These are phyloP conservation scores for Cystobasidium pallidum DNA, from an alignment of 1,284 basidiomycete genomes.

Conservation along the genomic window DNA sequence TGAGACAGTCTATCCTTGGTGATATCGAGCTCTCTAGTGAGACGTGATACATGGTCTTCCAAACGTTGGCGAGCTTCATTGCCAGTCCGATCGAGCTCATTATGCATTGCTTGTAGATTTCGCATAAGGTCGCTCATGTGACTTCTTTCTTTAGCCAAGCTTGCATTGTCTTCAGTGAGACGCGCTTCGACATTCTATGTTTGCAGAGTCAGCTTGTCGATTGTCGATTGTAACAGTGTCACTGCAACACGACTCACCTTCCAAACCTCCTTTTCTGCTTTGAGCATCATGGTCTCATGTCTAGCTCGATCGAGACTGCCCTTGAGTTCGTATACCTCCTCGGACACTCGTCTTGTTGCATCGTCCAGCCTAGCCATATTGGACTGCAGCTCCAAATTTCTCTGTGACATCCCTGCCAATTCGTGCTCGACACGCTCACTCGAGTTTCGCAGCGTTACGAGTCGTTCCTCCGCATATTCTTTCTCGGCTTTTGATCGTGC, in stretches of 20 bases:
- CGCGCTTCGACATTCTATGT: slow-evolving; percentile 70
- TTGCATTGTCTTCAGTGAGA: slow-evolving; percentile 81
- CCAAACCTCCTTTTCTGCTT: slow-evolving; percentile 89
- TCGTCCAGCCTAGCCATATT: slow-evolving; percentile 56
- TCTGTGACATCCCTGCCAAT: slow-evolving; percentile 54
- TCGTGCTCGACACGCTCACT: slow-evolving; percentile 56
- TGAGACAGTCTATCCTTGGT: slow-evolving; percentile 72
- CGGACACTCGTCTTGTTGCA: slow-evolving; percentile 61
- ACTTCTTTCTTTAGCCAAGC: slow-evolving; percentile 75
- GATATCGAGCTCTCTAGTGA: slow-evolving; percentile 77
- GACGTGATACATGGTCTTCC: slow-evolving; percentile 75
- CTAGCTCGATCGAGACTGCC: slow-evolving; percentile 71
- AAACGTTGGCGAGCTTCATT: slow-evolving; percentile 77
- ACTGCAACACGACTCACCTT: slow-evolving; percentile 64
- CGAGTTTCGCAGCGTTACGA: slow-evolving; percentile 55
- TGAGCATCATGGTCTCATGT: slow-evolving; percentile 79
- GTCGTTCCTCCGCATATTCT: slow-evolving; percentile 60
- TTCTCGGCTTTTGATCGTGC: slow-evolving; percentile 80
- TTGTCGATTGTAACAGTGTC: not conserved
- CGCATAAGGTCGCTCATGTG: slow-evolving; percentile 82
- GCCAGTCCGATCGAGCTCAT: slow-evolving; percentile 78
- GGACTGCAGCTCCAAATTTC: slow-evolving; percentile 54
- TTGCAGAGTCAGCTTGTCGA: slow-evolving; percentile 10
- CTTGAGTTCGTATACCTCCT: slow-evolving; percentile 67
- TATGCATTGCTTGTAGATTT: slow-evolving; percentile 85